phyloP scores from a whole-genome alignment of 495 filamentous ascomycete genomes.

The Xylaria venustula region DNA sequence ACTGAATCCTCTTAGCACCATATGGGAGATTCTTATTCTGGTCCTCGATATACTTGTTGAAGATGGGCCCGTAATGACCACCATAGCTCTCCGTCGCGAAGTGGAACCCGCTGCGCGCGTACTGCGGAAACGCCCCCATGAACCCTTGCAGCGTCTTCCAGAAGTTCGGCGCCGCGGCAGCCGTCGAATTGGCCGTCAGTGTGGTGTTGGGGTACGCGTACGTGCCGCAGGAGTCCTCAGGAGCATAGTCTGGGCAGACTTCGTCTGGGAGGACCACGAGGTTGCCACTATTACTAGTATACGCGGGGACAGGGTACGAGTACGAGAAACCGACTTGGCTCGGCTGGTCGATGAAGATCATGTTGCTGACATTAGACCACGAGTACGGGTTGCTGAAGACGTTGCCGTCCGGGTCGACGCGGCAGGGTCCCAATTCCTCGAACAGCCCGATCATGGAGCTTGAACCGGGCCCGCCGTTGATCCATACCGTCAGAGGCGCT shows the following conservation, averaged over 20 bases:
- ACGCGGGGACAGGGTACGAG: conserved; percentile 52
- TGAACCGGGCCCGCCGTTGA: conserved; percentile 60
- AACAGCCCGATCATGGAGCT: conserved; percentile 63
- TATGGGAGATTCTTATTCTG: conserved; percentile 59
- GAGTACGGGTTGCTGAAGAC: conserved; percentile 56
- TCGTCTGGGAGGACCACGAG: conserved; percentile 41
- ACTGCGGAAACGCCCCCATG: conserved; percentile 62
- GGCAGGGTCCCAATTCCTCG: conserved; percentile 62
- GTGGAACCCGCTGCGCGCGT: conserved; percentile 54
- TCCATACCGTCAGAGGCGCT: conserved; percentile 63
- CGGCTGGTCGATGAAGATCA: conserved; percentile 63
- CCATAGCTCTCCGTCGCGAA: conserved; percentile 64
- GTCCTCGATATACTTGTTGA: conserved; percentile 62
- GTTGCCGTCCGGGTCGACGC: conserved; percentile 48
- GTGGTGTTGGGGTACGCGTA: conserved; percentile 51
- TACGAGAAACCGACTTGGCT: conserved; percentile 61
- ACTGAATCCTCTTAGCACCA: conserved; percentile 50
- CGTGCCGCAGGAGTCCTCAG: conserved; percentile 48
- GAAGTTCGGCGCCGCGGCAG: conserved; percentile 55
- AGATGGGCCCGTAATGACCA: conserved; percentile 65
- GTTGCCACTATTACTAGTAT: conserved; percentile 29
- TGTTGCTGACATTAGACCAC: conserved; percentile 58
- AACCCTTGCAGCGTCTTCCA: conserved; percentile 63
- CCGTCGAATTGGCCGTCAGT: conserved; percentile 55
- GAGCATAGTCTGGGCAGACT: conserved; percentile 56